Conservation (phyloP, 257 asterid species). For the Nicotiana tabacum region DNA sequence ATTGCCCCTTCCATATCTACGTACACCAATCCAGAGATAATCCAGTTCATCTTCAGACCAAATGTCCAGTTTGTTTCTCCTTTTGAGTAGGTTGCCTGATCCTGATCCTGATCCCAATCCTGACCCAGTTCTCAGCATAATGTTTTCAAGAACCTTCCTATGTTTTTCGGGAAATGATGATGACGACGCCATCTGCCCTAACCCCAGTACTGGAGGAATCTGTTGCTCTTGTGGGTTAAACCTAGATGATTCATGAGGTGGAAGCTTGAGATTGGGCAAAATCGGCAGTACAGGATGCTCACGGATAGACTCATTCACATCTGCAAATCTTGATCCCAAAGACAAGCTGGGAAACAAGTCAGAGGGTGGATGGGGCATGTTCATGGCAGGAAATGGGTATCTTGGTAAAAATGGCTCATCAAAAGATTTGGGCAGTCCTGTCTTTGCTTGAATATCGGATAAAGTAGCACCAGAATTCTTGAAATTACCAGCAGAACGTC, state of each 20-base stretch:
- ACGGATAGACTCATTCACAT: slow-evolving; percentile 30
- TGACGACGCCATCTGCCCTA: slow-evolving; percentile 53
- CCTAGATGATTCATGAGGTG: slow-evolving; percentile 42
- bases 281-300: slow-evolving; percentile 56
- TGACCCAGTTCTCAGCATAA: slow-evolving; percentile 67
- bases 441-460: slow-evolving; percentile 65
- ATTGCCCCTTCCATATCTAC: slow-evolving; percentile 86
- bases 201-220: slow-evolving; percentile 45
- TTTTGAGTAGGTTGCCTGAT: slow-evolving; percentile 41
- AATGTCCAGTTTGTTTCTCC: slow-evolving; percentile 48
- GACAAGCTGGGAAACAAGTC: slow-evolving; percentile 68
- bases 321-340: slow-evolving; percentile 64
- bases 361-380: slow-evolving; percentile 38
- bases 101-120: slow-evolving; percentile 50
- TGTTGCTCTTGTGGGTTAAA: slow-evolving; percentile 56
- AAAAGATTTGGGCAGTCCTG: slow-evolving; percentile 64
- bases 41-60: slow-evolving; percentile 99
- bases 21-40: slow-evolving; percentile 91
- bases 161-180: slow-evolving; percentile 80
- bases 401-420: slow-evolving; percentile 67
- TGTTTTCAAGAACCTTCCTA: slow-evolving; percentile 72
- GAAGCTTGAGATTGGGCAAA: slow-evolving; percentile 65
- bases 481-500: slow-evolving; percentile 44
- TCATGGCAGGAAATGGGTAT: slow-evolving; percentile 48
- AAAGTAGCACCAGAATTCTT: slow-evolving; percentile 40